phyloP scores from a whole-genome alignment of 202 grass and related monocot species.

The Zizania palustris region DNA sequence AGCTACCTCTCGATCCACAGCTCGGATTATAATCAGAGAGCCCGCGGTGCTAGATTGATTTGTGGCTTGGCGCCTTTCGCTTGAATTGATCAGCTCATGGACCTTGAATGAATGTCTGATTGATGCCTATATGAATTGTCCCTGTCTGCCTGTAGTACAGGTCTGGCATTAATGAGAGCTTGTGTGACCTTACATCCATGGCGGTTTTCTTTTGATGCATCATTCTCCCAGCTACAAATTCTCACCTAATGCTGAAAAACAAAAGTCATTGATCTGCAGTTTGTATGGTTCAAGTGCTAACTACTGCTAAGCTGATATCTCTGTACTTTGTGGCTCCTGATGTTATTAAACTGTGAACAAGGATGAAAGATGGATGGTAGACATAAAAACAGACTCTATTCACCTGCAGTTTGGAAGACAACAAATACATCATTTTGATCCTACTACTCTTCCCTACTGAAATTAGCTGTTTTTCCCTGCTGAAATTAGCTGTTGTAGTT shows the following conservation, averaged over 20 bases:
- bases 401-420: not conserved
- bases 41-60: no score
- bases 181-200: slow-evolving; percentile 41
- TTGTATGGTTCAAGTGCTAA: no score
- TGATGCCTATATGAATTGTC: slow-evolving; percentile 31
- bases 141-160: slow-evolving; percentile 35
- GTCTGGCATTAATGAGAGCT: slow-evolving; percentile 34
- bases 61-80: no score
- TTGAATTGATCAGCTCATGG: slow-evolving; percentile 31
- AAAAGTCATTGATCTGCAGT: no score
- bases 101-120: slow-evolving; percentile 35
- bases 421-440: not conserved
- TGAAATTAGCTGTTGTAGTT: not conserved
- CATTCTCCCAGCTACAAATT: slow-evolving; percentile 36
- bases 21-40: not conserved
- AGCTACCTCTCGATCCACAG: not conserved
- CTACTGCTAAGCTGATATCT: not conserved
- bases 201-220: slow-evolving; percentile 42
- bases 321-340: not conserved
- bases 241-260: no score
- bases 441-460: not conserved
- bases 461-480: not conserved
- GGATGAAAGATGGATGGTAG: not conserved
- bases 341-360: slow-evolving; percentile 13
- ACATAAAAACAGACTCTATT: not conserved